Evolutionary conservation across 2,329 filamentous ascomycete genomes (phyloP).

Genomic region (Daldinia sp.): DNA sequence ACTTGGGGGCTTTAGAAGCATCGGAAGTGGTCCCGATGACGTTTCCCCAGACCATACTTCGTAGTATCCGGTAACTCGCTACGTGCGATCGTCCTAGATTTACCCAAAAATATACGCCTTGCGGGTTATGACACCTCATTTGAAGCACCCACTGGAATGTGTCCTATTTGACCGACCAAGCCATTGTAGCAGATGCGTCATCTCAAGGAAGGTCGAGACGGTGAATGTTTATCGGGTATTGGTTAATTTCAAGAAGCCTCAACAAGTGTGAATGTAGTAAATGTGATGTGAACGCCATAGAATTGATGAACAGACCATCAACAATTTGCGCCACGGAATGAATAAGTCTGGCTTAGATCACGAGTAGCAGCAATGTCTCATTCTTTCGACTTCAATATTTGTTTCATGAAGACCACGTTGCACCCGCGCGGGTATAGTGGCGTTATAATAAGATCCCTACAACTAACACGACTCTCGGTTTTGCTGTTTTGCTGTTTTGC

Average conservation of each 20-base stretch:
- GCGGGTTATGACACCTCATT: constrained; percentile 21
- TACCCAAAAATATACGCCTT: constrained; percentile 26
- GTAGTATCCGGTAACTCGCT: constrained; percentile 29
- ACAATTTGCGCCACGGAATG: constrained; percentile 6
- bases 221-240: constrained; percentile 11
- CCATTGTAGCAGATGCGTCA: constrained; percentile 18
- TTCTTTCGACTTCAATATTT: constrained; percentile 9
- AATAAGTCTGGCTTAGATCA: constrained; percentile 9
- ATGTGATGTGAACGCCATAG: neutral
- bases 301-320: neutral
- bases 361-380: constrained; percentile 18
- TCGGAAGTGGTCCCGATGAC: constrained; percentile 29
- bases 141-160: constrained; percentile 24
- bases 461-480: constrained; percentile 15
- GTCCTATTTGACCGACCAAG: constrained; percentile 19
- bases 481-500: constrained; percentile 14
- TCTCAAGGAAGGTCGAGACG: constrained; percentile 25
- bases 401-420: constrained; percentile 27
- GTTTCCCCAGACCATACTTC: constrained; percentile 25
- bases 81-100: constrained; percentile 28
- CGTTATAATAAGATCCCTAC: constrained; percentile 24
- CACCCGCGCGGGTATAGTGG: constrained; percentile 23
- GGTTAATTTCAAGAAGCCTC: constrained; percentile 7
- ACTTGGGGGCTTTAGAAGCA: constrained; percentile 11
- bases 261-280: constrained; percentile 7